Evolutionary conservation across 805 yeast species (phyloP).

Genomic region (Lachancea waltii): DNA sequence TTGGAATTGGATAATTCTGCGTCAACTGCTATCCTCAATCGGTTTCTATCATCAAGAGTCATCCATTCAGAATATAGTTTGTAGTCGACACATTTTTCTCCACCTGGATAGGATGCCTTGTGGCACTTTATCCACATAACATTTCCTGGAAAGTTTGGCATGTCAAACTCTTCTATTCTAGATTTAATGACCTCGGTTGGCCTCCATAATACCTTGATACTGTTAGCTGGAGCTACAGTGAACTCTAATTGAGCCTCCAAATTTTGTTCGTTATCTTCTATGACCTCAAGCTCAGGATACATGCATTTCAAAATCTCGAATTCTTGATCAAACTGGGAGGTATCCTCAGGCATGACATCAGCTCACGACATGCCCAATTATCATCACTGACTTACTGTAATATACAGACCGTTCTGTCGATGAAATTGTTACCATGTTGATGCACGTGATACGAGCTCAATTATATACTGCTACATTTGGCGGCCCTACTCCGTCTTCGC

Average conservation of each 20-base stretch:
- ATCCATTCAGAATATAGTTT: constrained; percentile 33
- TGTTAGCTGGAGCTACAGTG: too few relatives aligned
- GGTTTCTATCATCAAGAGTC: constrained; percentile 10
- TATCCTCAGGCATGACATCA: constrained; percentile 1
- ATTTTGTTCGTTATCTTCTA: not conserved
- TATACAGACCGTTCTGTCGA: too few relatives aligned
- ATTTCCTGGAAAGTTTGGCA: not conserved
- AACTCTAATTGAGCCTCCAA: not conserved
- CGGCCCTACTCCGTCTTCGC: constrained; percentile 22
- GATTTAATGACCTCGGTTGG: not conserved
- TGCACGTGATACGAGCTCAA: too few relatives aligned
- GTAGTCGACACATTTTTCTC: constrained; percentile 13
- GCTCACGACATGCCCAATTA: too few relatives aligned
- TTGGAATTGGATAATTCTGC: constrained; percentile 37
- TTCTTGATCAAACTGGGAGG: constrained; percentile 17
- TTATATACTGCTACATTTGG: too few relatives aligned
- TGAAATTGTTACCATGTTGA: too few relatives aligned
- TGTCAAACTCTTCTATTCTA: not conserved
- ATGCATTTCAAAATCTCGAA: constrained; percentile 22
- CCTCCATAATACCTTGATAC: not conserved
- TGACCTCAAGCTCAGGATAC: constrained; percentile 27
- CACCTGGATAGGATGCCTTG: constrained; percentile 16
- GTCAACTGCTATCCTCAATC: constrained; percentile 18
- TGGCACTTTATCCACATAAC: not conserved
- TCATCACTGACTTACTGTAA: too few relatives aligned